These are phyloP conservation scores for Amyloporia xantha DNA, from an alignment of 768 basidiomycete genomes.

Conservation along the genomic window DNA sequence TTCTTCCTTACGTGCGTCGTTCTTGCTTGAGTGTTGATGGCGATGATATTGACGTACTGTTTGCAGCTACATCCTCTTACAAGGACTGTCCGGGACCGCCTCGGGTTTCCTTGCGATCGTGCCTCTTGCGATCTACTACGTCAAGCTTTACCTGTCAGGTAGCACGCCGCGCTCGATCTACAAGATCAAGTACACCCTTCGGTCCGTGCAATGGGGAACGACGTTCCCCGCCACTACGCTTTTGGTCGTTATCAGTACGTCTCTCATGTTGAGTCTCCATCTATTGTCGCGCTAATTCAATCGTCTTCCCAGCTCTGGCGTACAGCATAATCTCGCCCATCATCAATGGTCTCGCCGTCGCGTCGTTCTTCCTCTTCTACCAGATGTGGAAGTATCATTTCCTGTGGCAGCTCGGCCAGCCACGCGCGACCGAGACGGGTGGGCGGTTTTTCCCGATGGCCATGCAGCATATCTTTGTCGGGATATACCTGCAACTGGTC, in stretches of 20 bases:
- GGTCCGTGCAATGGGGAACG: slow-evolving; percentile 71
- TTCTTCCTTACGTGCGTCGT: slow-evolving; percentile 79
- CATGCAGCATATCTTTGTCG: slow-evolving; percentile 88
- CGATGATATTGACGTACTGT: too few species aligned
- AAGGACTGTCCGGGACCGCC: slow-evolving; percentile 74
- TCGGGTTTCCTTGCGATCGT: slow-evolving; percentile 78
- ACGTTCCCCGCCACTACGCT: slow-evolving; percentile 69
- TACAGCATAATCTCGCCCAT: slow-evolving; percentile 91
- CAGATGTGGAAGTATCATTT: slow-evolving; percentile 59
- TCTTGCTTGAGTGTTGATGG: too few species aligned
- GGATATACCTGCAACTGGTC: slow-evolving; percentile 86
- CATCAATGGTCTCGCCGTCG: slow-evolving; percentile 83
- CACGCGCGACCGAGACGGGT: slow-evolving; percentile 69
- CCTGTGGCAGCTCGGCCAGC: slow-evolving; percentile 57
- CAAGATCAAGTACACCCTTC: slow-evolving; percentile 69
- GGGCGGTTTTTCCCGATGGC: slow-evolving; percentile 96
- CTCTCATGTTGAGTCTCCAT: not conserved
- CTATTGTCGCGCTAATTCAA: not conserved
- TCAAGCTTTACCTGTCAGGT: slow-evolving; percentile 82
- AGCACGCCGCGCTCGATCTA: slow-evolving; percentile 85
- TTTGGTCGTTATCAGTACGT: slow-evolving; percentile 73
- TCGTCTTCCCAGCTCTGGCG: slow-evolving; percentile 42
- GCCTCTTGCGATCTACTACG: slow-evolving; percentile 76
- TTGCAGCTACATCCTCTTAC: slow-evolving; percentile 64
- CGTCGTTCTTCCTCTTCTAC: slow-evolving; percentile 81